phyloP scores from a whole-genome alignment of 2,329 filamentous ascomycete species.

The Dactylellina parvicollis region DNA sequence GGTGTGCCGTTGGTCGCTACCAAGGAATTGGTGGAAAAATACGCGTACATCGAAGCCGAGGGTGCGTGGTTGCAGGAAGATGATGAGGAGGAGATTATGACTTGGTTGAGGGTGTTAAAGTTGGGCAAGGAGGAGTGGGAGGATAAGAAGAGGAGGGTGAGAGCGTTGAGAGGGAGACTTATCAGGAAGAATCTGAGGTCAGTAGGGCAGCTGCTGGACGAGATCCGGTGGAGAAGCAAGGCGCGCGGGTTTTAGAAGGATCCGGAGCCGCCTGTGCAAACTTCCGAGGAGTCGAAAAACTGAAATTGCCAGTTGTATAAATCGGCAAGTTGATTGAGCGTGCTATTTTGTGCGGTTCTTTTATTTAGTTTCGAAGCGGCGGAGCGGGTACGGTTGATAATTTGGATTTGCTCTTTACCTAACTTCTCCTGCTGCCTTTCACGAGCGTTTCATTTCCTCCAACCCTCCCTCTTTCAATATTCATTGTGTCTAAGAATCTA shows the following conservation, averaged over 20 bases:
- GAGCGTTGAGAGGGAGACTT: slow-evolving; percentile 30
- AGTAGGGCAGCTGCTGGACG: slow-evolving; percentile 30
- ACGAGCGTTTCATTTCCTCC: neutral
- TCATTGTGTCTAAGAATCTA: slow-evolving; percentile 9
- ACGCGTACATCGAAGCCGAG: slow-evolving; percentile 57
- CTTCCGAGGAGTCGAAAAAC: slow-evolving; percentile 16
- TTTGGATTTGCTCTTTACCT: slow-evolving; percentile 3
- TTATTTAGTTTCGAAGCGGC: too few species aligned
- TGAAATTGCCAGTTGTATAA: neutral
- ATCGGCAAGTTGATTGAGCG: too few species aligned
- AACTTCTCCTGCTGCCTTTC: neutral
- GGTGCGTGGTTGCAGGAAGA: slow-evolving; percentile 58
- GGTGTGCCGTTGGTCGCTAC: slow-evolving; percentile 58
- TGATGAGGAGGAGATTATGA: slow-evolving; percentile 57
- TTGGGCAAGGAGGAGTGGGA: slow-evolving; percentile 74
- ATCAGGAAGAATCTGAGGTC: slow-evolving; percentile 34
- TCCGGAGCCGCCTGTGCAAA: slow-evolving; percentile 8
- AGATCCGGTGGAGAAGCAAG: slow-evolving; percentile 44
- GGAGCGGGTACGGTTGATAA: too few species aligned
- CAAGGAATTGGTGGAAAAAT: slow-evolving; percentile 56
- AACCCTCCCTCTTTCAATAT: neutral
- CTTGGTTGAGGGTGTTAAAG: slow-evolving; percentile 56
- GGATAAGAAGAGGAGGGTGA: slow-evolving; percentile 61
- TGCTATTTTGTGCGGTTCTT: slow-evolving; percentile 1
- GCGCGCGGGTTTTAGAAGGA: slow-evolving; percentile 48